Evolutionary conservation across 148 eudicot genomes (phyloP), one percentile per base, ranked within the genome.

Genomic region (Limonium bicolor): DNA sequence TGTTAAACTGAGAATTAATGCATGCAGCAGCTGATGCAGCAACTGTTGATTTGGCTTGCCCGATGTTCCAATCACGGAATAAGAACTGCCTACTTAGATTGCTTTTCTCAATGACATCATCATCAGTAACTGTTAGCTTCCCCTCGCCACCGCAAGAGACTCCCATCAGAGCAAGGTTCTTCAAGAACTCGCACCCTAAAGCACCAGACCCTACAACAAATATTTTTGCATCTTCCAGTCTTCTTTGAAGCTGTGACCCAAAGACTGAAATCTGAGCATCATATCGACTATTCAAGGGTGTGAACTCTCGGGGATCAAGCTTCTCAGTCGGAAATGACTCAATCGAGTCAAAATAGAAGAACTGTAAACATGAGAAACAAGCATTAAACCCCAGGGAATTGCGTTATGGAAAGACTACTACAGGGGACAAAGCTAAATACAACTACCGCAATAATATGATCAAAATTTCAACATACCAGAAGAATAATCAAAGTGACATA

Each of bases 121-220:
- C 96, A 69, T 87, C 96, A 26, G 94, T 87, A 27, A 87, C 56
- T 11, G 94, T 87, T 18, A 87, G 55, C 56, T 79, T 79, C 39
- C 86, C 96, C 44, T 60, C 64, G 53, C 59, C 30, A 51, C 63
- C 46, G 48, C 90, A 87, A n/a, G 86, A 71, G 48, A 87, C 88
- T 27, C 96, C 96, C 96, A 87, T 87, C 54, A 87, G 54, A 54
- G 96, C 94, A 46, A 87, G 62, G 64, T 87, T 87, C 57, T 87
- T 87, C 63, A 87, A 63, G 46, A 87, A 87, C 54, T 87, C 96
- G 36, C 96, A 87, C 28, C 96, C 96, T 20, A 87, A 71, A 11
- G 96, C 96, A 50, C 96, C 96, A 55, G 94, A 78, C 53, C 96
- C 96, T 32, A 87, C 88, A 56, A 87, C 64, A 60, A 82, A 87